Base-by-base conservation (phyloP, 176 grass and related monocot species). In the Dactylis glomerata region DNA sequence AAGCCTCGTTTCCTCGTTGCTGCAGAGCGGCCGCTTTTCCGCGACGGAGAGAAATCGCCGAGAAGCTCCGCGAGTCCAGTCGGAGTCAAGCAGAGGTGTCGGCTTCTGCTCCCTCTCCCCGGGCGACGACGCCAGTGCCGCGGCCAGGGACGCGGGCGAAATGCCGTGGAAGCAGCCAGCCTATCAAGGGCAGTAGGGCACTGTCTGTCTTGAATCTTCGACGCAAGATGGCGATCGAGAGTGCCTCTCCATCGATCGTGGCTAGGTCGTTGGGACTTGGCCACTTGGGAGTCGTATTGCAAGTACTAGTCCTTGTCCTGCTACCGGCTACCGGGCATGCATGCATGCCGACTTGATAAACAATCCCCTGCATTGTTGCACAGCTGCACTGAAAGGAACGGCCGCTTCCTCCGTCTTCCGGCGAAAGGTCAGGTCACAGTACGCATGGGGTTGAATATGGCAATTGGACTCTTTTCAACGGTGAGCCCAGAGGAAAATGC, bases 1-100 rank as follows among this genome's bases (percentile, higher is more conserved):
- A 50, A 22, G 56, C 38, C 38, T 44, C 16, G 38, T 42, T 79
- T 79, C 38, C 16, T 63, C 77, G 77, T 14, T 63, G 77, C 77
- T 63, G 14, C 36, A 8, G 8, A 1, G 1, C 8, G n/a, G 13
- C 12, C 40, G 12, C 6, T 58, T 78, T 78, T 57, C 75, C 4
- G 54, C 76, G 69, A 73, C 69, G 41, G 41, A 19, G 56, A 22
- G 76, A 63, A 79, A 45, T 22, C 37, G 76, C 76, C 24, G 77
- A 13, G 77, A 79, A 79, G 16, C 9, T 62, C 76, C n/a, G 22
- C 16, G n/a, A 28, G 76, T 61, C 76, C 36, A 0, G 38, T 17
- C 76, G 73, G 73, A 19, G 55, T 62, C 76, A 20, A 41, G 54
- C 76, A 2, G 76, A 56, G 76, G 23, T 6, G 55, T 78, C 76